A percentile compares a stretch with the other conserved stretches of the same genome.
phyloP scores from a whole-genome alignment of 306 rosid species.

The Gastrolobium bilobum region DNA sequence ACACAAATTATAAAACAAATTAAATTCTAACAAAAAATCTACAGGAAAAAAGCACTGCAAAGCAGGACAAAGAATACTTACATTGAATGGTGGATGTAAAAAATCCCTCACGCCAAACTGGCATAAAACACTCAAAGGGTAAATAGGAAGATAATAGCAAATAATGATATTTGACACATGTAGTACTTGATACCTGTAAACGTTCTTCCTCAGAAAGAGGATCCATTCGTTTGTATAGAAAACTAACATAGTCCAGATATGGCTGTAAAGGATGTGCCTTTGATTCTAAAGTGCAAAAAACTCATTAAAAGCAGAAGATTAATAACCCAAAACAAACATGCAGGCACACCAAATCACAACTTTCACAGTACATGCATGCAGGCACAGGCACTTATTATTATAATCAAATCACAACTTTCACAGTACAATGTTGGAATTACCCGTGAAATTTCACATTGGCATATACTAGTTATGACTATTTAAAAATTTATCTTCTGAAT shows the following conservation, averaged over 20 bases:
- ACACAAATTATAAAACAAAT: too few relatives aligned
- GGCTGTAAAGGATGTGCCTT: conserved; percentile 63
- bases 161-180: neutral
- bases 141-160: conserved; percentile 39
- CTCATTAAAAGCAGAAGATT: neutral
- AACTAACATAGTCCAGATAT: conserved; percentile 69
- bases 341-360: neutral
- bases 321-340: neutral
- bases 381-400: neutral
- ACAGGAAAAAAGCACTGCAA: neutral
- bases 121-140: conserved; percentile 48
- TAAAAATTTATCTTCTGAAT: neutral
- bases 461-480: neutral
- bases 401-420: neutral
- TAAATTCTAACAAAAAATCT: neutral
- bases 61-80: conserved; percentile 48
- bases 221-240: conserved; percentile 72
- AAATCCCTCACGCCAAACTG: conserved; percentile 80
- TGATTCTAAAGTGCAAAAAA: conserved; percentile 53
- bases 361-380: neutral
- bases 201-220: conserved; percentile 75
- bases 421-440: neutral
- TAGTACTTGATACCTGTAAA: conserved; percentile 60
- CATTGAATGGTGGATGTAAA: conserved; percentile 75
- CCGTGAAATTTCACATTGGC: neutral